Base-by-base conservation (phyloP, 768 basidiomycete species). In the Pholiota molesta region DNA sequence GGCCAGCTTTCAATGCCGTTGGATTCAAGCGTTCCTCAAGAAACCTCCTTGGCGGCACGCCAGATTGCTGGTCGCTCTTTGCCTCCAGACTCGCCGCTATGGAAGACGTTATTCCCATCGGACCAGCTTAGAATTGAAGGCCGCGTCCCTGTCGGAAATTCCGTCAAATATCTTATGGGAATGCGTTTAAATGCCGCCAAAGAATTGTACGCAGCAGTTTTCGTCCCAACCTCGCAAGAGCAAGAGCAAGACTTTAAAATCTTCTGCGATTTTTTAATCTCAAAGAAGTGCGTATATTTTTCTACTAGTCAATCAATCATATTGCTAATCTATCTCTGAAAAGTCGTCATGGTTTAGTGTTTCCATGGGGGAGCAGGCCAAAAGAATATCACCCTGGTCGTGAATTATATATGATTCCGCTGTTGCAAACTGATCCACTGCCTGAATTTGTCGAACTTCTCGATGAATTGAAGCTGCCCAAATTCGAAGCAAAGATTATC, bases 361-460 rank as follows among this genome's bases (percentile, higher is more conserved):
- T 94, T 65, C 93, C 93, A 9, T 95, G 93, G 93, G 90, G 92
- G 1, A 79, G 79, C 52, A 83, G 85, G 42, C 88, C 91, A 9
- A 88, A 90, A 65, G 89, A 93, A 11, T 76, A 84, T 68, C 81
- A 85, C 59, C 90, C 91, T 42, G 94, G 94, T 35, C 89, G 91
- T 59, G 95, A 97, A 71, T 75, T 96, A 37, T 97, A 97, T 68
- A 84, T 96, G 66, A 83, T 96, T 17, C 95, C 95, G 1, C 75
- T 97, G 16, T 77, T 81, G 21, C 80, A 89, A 23, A 80, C 75
- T 29, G 83, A 89, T 54, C 80, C 87, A 0, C 75, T 95, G 1
- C 95, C 95, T 0, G 95, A 96, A 61, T 96, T 87, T 68, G 82
- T 96, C 65, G 92, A 95, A 67, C 78, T 96, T 1, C 74, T 95